phyloP scores from a whole-genome alignment of 148 eudicot species.

The Bassia scoparia region DNA sequence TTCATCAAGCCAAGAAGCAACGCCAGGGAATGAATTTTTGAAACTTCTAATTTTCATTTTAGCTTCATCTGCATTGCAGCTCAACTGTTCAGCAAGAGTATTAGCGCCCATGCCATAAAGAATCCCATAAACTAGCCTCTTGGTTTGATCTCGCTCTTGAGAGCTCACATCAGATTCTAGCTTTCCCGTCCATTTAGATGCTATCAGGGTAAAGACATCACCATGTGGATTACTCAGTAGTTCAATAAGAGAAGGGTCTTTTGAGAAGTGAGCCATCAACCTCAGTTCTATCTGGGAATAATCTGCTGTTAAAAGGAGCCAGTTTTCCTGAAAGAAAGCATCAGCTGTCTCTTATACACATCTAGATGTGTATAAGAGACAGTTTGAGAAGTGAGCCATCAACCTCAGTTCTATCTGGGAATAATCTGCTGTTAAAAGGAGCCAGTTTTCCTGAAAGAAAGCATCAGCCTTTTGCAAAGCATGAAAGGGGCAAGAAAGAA shows the following conservation, averaged over 20 bases:
- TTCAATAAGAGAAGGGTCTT: constrained; percentile 66
- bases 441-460: constrained; percentile 79
- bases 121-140: constrained; percentile 88
- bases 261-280: constrained; percentile 96
- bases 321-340: constrained; percentile 60
- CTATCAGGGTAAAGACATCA: constrained; percentile 86
- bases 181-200: constrained; percentile 85
- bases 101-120: constrained; percentile 95
- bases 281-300: constrained; percentile 97
- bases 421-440: constrained; percentile 91
- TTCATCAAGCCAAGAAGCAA: constrained; percentile 92
- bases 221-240: constrained; percentile 66
- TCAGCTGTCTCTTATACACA: too few relatives aligned
- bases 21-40: constrained; percentile 79
- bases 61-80: constrained; percentile 77
- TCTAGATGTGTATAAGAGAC: too few relatives aligned
- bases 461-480: not conserved
- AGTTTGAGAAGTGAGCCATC: constrained; percentile 94
- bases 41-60: constrained; percentile 68
- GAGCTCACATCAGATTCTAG: constrained; percentile 50
- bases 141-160: constrained; percentile 89
- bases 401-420: constrained; percentile 93
- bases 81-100: constrained; percentile 81
- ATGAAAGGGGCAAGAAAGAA: not conserved
- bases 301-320: constrained; percentile 91